Evolutionary conservation across 1,139 yeast genomes (phyloP).

Genomic region (Geotrichum cucujoidarum): DNA sequence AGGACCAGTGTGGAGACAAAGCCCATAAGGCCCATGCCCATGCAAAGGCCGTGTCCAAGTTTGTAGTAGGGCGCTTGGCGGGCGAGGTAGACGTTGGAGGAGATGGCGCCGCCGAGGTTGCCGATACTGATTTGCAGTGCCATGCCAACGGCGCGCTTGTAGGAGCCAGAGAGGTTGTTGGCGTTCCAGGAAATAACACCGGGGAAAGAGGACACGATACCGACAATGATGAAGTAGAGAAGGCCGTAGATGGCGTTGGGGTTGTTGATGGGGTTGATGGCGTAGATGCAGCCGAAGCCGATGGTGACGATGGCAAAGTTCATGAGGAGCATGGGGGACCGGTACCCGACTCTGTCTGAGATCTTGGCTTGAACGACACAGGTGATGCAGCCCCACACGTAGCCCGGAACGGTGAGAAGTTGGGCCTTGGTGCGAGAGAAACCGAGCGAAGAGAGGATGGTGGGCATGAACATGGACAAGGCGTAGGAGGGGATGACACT

Average conservation of each 20-base stretch:
- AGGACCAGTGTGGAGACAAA: conserved; percentile 13
- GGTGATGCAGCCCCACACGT: conserved; percentile 35
- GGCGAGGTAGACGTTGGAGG: conserved; percentile 36
- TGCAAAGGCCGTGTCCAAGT: conserved; percentile 34
- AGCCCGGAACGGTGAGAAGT: conserved; percentile 37
- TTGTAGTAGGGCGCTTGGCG: conserved; percentile 34
- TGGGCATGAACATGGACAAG: conserved; percentile 34
- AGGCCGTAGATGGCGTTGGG: conserved; percentile 33
- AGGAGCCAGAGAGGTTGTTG: conserved; percentile 38
- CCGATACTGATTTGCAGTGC: conserved; percentile 43
- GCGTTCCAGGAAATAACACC: conserved; percentile 40
- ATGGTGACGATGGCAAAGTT: conserved; percentile 31
- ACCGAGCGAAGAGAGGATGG: conserved; percentile 34
- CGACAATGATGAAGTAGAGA: conserved; percentile 36
- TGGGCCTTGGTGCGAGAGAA: conserved; percentile 29
- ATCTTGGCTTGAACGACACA: conserved; percentile 35
- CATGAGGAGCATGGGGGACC: conserved; percentile 37
- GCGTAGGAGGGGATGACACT: conserved; percentile 27
- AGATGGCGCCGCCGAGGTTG: conserved; percentile 40
- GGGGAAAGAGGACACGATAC: conserved; percentile 38
- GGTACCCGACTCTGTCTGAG: conserved; percentile 33
- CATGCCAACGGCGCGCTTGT: conserved; percentile 41
- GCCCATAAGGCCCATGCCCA: conserved; percentile 21
- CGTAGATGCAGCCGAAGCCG: conserved; percentile 34
- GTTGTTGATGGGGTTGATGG: conserved; percentile 14